These are phyloP conservation scores for Geosmithia morbida DNA, from an alignment of 2,329 filamentous ascomycete species.

Conservation along the genomic window DNA sequence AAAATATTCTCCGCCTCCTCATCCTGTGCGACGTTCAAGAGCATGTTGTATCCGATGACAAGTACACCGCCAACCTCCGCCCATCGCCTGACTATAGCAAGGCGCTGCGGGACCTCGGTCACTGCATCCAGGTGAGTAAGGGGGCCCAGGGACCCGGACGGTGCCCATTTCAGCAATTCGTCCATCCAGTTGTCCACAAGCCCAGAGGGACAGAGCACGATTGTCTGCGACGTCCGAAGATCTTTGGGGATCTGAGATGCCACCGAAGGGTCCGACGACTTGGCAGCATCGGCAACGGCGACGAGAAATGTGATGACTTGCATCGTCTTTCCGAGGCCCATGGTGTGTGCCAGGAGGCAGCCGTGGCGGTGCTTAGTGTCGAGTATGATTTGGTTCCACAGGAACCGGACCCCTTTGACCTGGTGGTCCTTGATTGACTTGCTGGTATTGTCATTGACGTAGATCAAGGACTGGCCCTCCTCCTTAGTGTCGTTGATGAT, in stretches of 20 bases:
- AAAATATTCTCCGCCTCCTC: slow-evolving; percentile 30
- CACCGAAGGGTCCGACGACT: slow-evolving; percentile 41
- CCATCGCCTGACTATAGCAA: slow-evolving; percentile 42
- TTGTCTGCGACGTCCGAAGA: slow-evolving; percentile 45
- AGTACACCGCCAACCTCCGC: slow-evolving; percentile 52
- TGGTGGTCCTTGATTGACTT: slow-evolving; percentile 64
- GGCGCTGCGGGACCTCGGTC: slow-evolving; percentile 20
- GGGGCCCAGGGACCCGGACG: slow-evolving; percentile 35
- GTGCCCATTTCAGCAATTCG: slow-evolving; percentile 60
- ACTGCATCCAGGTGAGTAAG: slow-evolving; percentile 39
- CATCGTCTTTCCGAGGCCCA: slow-evolving; percentile 90
- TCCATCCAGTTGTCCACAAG: slow-evolving; percentile 74
- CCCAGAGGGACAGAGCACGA: slow-evolving; percentile 63
- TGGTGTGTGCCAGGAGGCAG: slow-evolving; percentile 74
- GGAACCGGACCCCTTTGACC: slow-evolving; percentile 65
- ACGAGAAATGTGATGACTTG: slow-evolving; percentile 76
- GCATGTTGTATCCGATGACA: slow-evolving; percentile 61
- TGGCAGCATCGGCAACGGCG: slow-evolving; percentile 52
- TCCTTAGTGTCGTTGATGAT: slow-evolving; percentile 55
- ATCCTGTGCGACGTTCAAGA: slow-evolving; percentile 25
- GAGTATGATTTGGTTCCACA: slow-evolving; percentile 73
- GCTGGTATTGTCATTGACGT: slow-evolving; percentile 50
- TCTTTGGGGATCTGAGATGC: slow-evolving; percentile 51
- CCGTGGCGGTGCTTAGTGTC: slow-evolving; percentile 48
- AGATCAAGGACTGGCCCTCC: slow-evolving; percentile 45